Evolutionary conservation across 257 asterid species (phyloP).

Genomic region (Mitragyna speciosa): DNA sequence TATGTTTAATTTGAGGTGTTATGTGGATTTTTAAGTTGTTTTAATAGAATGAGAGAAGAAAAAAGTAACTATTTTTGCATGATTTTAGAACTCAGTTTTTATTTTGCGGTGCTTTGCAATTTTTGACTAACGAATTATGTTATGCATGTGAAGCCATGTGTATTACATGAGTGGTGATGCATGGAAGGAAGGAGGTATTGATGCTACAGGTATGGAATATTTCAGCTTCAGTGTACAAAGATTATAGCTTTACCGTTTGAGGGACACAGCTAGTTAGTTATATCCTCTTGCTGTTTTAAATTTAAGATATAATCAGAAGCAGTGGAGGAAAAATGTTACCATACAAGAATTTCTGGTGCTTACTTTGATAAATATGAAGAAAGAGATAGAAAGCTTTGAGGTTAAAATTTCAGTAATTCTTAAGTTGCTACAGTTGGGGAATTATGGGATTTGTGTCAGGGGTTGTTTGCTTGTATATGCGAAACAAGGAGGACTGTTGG

Average conservation of each 20-base stretch:
- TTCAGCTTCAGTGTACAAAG: background rate
- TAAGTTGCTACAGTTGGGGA: background rate
- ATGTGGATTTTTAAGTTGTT: background rate
- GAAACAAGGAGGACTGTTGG: background rate
- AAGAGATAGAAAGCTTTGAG: background rate
- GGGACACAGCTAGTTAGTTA: background rate
- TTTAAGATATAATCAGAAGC: background rate
- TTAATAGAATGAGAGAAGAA: background rate
- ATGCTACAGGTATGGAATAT: conserved; percentile 85
- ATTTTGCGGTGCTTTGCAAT: background rate
- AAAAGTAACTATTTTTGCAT: background rate
- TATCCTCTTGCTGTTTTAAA: background rate
- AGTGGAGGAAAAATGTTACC: background rate
- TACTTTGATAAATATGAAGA: background rate
- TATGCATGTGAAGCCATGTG: conserved; percentile 73
- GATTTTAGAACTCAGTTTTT: background rate
- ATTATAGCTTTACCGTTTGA: background rate
- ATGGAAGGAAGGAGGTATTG: conserved; percentile 99
- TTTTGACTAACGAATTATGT: conserved; percentile 22
- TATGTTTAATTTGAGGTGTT: background rate
- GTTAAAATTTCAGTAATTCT: background rate
- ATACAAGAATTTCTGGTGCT: background rate
- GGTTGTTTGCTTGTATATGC: background rate
- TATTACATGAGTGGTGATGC: conserved; percentile 99
- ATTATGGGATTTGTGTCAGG: background rate